phyloP scores from a whole-genome alignment of 371 early-diverging fungal genomes.

The Apophysomyces sp. region DNA sequence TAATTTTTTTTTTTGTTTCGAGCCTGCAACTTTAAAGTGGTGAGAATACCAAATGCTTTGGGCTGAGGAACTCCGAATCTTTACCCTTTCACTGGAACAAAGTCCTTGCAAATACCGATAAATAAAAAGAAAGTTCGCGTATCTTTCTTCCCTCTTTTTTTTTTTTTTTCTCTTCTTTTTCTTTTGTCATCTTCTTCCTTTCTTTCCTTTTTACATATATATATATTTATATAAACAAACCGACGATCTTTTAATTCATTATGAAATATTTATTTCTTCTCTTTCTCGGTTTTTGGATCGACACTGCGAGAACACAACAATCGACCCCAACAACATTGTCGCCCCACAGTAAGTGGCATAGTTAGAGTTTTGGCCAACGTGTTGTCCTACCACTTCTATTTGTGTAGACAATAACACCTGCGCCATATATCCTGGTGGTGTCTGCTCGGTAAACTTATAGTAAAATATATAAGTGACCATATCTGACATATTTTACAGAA shows the following conservation, averaged over 20 bases:
- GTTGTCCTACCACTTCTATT: neutral
- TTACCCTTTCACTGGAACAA: neutral
- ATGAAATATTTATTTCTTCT: neutral
- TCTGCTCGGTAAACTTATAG: constrained; percentile 10
- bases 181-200: neutral
- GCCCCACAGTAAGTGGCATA: neutral
- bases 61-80: neutral
- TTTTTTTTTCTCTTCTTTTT: neutral
- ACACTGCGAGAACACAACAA: neutral
- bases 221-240: neutral
- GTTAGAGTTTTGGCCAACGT: neutral
- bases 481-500: constrained; percentile 2
- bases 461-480: neutral
- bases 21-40: neutral
- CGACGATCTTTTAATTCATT: neutral
- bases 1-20: neutral
- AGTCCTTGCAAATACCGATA: neutral
- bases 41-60: neutral
- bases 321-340: constrained; percentile 1
- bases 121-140: neutral
- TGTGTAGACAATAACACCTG: neutral
- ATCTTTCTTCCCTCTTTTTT: neutral
- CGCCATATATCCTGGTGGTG: constrained; percentile 7
- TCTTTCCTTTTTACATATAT: neutral
- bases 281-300: neutral